These are phyloP conservation scores for Brassica nigra DNA, from an alignment of 345 rosid genomes.

Conservation along the genomic window DNA sequence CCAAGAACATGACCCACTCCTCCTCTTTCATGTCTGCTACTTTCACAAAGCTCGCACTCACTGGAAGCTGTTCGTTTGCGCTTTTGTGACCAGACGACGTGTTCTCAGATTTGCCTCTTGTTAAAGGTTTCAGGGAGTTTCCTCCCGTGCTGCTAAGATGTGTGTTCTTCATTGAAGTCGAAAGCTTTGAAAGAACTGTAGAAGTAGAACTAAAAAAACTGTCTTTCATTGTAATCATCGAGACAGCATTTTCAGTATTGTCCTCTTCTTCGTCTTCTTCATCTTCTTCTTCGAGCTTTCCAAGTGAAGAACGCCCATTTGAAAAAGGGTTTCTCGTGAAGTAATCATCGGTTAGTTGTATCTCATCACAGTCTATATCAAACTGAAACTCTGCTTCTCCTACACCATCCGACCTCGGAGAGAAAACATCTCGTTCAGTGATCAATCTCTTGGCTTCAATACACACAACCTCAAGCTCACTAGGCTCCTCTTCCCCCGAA, in stretches of 20 bases:
- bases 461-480: conserved; percentile 91
- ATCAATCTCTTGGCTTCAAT: conserved; percentile 79
- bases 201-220: conserved; percentile 27
- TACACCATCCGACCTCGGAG: conserved; percentile 51
- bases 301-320: conserved; percentile 56
- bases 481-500: conserved; percentile 88
- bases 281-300: conserved; percentile 74
- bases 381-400: conserved; percentile 76
- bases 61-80: conserved; percentile 87
- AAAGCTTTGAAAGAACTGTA: conserved; percentile 64
- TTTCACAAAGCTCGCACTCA: conserved; percentile 74
- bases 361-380: conserved; percentile 77
- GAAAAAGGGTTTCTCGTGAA: conserved; percentile 49
- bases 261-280: conserved; percentile 61
- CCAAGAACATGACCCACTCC: conserved; percentile 78
- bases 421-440: conserved; percentile 57
- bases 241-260: conserved; percentile 37
- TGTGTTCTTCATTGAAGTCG: conserved; percentile 67
- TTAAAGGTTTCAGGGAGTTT: conserved; percentile 44
- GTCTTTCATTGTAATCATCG: conserved; percentile 29
- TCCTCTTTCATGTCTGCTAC: conserved; percentile 81
- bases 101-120: conserved; percentile 54
- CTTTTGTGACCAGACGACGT: conserved; percentile 82
- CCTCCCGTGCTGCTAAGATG: conserved; percentile 55
- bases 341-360: conserved; percentile 52